Evolutionary conservation across 2,329 filamentous ascomycete species (phyloP), one percentile per base, ranked within the genome.

Genomic region (Fusarium continuum): DNA sequence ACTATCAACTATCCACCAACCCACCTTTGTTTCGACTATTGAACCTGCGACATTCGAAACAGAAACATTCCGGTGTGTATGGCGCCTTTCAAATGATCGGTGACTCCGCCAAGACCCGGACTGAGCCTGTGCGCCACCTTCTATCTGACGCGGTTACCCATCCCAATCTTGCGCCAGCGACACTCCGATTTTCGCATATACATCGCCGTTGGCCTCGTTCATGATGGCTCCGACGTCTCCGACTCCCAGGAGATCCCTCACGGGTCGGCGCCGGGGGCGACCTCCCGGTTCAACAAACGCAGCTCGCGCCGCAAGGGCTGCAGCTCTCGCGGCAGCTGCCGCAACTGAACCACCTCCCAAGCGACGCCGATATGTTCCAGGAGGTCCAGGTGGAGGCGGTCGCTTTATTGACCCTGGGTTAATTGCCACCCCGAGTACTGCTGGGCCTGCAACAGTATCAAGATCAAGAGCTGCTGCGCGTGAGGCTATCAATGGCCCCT

Each of bases 341-440:
- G 71, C 76, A 35, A 80, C 82, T 41, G 88, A 90, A 66, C 88
- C 88, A 22, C 88, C 89, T 11, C 82, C 82, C 1, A 93, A 92
- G 78, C 86, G 85, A 73, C 84, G 88, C 67, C 85, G 87, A 76
- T 97, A 97, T 78, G 85, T 96, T 41, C 92, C 94, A 28, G 93
- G 93, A 41, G 93, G 92, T 4, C 90, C 92, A 55, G 92, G 92
- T 32, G 93, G 93, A 39, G 92, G 93, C 55, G 92, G 93, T 17
- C 83, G 93, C 73, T 96, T 93, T 75, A 82, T 95, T 29, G 91
- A 96, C 68, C 83, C 89, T 52, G 86, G 92, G 54, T 85, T 85
- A 46, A 80, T 83, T 57, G 86, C 90, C 63, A 85, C 83, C 35
- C 83, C 83, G 35, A 81, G 83, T 10, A 55, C 72, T 4, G 50